Base-by-base conservation (phyloP, 2,329 filamentous ascomycete genomes). In the Periconia macrospinosa region DNA sequence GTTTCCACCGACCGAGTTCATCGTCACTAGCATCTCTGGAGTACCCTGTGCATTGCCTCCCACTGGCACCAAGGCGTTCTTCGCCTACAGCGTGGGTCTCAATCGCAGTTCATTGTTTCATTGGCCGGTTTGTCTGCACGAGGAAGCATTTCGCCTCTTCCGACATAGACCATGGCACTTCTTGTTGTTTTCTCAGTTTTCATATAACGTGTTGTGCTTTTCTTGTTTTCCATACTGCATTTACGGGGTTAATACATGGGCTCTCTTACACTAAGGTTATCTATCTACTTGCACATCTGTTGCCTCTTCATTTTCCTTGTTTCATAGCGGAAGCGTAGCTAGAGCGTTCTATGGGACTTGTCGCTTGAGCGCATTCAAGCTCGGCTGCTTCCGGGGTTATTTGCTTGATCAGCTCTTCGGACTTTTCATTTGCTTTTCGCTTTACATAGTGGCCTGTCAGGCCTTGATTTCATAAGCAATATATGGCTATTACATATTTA, bases 21-120 rank as follows among this genome's bases (percentile, higher is more conserved):
- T 57, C 55, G 50, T 51, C 55, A 41, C 43, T 45, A 63, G 65
- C 63, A 58, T 65, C 55, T 23, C 52, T 53, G 53, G 57, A 53
- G 54, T 58, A 54, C 42, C 17, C 43, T 49, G 37, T 54, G 57
- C 55, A 55, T 54, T 47, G 51, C 50, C 45, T 48, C 48, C 40
- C 42, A 30, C 27, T 41, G 48, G 52, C 51, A 43, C 27, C 47
- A 47, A 52, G 41, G 46, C 30, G 15, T 48, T 48, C 45, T 48
- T 41, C 40, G 27, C 46, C 41, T 52, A 35, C 19, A 46, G 43
- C 42, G 44, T 37, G 48, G 53, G 51, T 33, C 49, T 47, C 47
- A 47, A 23, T 46, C 35, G 44, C 20, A 47, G 18, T 41, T 48
- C 19, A n/a, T 41, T 37, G 48, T 41, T 37, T 51, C 46, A 6